Evolutionary conservation across 2,329 filamentous ascomycete genomes (phyloP).

Genomic region (Cytospora chrysosperma): DNA sequence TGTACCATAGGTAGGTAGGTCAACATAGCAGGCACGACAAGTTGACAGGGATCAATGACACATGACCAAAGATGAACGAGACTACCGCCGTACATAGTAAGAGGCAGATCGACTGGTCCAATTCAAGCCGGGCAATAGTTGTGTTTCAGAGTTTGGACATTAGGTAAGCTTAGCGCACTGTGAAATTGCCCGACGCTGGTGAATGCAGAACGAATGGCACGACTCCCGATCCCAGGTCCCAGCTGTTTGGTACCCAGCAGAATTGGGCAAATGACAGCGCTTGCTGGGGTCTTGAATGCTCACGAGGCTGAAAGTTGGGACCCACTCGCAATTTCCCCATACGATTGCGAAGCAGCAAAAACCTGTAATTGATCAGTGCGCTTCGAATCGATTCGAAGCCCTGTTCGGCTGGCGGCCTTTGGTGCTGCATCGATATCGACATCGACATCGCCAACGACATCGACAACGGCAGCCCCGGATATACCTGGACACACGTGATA

Average conservation of each 20-base stretch:
- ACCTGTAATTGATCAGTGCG: background rate
- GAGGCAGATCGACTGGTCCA: background rate
- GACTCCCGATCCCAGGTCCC: slow-evolving; percentile 9
- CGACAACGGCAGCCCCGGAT: background rate
- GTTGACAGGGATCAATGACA: background rate
- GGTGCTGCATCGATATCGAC: background rate
- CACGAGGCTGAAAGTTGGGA: slow-evolving; percentile 12
- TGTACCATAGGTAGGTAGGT: too few species aligned
- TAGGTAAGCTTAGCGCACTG: background rate
- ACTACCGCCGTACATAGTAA: too few species aligned
- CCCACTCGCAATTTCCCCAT: slow-evolving; percentile 16
- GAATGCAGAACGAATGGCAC: background rate
- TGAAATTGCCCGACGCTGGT: background rate
- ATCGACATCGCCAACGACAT: background rate
- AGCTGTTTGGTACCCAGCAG: slow-evolving; percentile 17
- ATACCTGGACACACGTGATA: background rate
- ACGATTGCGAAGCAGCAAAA: slow-evolving; percentile 1
- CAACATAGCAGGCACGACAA: too few species aligned
- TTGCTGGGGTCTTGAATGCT: background rate
- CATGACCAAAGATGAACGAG: background rate
- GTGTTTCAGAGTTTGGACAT: too few species aligned
- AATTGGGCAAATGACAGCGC: background rate
- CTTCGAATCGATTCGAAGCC: background rate
- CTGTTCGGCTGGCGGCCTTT: background rate
- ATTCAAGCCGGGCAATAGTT: too few species aligned